Evolutionary conservation across 345 rosid species (phyloP), one percentile per base, ranked within the genome.

Genomic region (Diplotaxis tenuifolia): DNA sequence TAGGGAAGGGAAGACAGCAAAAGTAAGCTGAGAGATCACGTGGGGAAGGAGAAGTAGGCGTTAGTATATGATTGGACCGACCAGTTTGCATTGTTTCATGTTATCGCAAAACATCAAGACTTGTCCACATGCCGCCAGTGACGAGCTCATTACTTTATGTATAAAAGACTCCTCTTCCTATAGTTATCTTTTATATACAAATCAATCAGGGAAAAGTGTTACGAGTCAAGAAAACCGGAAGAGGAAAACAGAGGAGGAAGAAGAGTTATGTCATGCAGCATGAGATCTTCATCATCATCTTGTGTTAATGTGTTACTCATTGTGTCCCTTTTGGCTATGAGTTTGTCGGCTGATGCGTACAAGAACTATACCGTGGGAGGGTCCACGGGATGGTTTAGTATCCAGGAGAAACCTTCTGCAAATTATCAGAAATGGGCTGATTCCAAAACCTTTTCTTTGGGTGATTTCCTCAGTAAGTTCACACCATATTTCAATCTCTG

Each of bases 381-480:
- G 56, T 81, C 95, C 4, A 67, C 83, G 47, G 97, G 99, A 2
- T 92, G 96, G 97, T 88, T 72, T 34, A 87, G 82, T 53, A 59
- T 3, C 21, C 79, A 72, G 40, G 82, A 84, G 70, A 90, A 82
- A 76, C 82, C 93, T 6, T 75, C 25, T 22, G 85, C 82, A 0
- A 72, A 92, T 79, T 92, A 88, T 81, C 96, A 86, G 81, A 88
- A 90, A 83, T 95, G 99, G 99, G 91, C 93, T 4, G 83, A 74
- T 73, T 72, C 77, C 67, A 88, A 90, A 68, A 71, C 75, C 72
- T 95, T 95, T 86, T 81, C 85, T 76, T 67, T 95, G 75, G 99
- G 99, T 65, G 98, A 95, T 85, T 90, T 95, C 78, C 96, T 95
- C 75, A 75, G 99, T 92, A 90, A 84, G 93, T 65, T 60, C 36